Evolutionary conservation across 129 eudicot species (phyloP).

Genomic region (Flaveria ramosissima): DNA sequence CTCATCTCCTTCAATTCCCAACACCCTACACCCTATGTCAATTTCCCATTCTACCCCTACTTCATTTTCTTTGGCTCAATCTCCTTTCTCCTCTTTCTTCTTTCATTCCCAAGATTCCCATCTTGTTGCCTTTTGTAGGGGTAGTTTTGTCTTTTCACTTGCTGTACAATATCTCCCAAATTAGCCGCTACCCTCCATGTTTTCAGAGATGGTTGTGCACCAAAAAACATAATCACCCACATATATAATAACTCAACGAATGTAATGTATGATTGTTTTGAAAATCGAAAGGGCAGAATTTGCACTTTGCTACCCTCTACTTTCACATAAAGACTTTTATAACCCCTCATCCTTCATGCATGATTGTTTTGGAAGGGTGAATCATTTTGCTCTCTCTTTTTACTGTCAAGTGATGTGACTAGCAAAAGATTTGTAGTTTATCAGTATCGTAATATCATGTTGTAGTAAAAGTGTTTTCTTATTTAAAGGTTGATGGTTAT

Average conservation of each 20-base stretch:
- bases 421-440: too few species aligned
- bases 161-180: constrained; percentile 24
- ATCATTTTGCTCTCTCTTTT: too few species aligned
- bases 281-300: background rate
- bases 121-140: constrained; percentile 42
- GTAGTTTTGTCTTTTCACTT: constrained; percentile 35
- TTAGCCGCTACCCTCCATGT: constrained; percentile 69
- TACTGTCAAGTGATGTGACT: too few species aligned
- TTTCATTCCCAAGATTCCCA: constrained; percentile 65
- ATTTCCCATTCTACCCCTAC: constrained; percentile 47
- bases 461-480: too few species aligned
- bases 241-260: background rate
- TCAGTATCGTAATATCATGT: too few species aligned
- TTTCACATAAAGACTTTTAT: background rate
- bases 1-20: constrained; percentile 53
- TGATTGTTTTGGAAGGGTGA: too few species aligned
- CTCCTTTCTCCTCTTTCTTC: constrained; percentile 25
- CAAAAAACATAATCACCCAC: constrained; percentile 48
- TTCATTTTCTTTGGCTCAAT: constrained; percentile 29
- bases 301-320: constrained; percentile 20
- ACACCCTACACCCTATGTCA: constrained; percentile 21
- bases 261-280: constrained; percentile 21
- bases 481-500: too few species aligned
- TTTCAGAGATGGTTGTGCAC: constrained; percentile 68
- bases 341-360: background rate